phyloP scores from a whole-genome alignment of 2,329 filamentous ascomycete species.

The Huntiella moniliformis region DNA sequence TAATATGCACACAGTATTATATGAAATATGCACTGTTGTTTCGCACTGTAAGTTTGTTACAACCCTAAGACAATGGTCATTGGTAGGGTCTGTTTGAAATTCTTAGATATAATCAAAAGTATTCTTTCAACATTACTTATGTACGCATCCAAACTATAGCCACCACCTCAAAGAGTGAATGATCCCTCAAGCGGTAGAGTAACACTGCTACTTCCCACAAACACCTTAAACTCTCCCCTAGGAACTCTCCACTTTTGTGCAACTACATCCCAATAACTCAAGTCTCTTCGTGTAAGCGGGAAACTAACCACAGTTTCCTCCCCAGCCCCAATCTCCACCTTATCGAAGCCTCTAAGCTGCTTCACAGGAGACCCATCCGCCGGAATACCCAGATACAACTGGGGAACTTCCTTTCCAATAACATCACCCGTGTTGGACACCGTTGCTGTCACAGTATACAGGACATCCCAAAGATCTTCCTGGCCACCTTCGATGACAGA shows the following conservation, averaged over 20 bases:
- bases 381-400: conserved; percentile 30
- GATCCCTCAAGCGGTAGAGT: conserved; percentile 23
- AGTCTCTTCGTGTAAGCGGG: conserved; percentile 39
- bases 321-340: conserved; percentile 30
- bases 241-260: conserved; percentile 41
- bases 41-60: too few species aligned
- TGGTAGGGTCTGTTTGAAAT: background rate
- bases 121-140: too few species aligned
- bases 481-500: conserved; percentile 25
- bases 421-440: conserved; percentile 25
- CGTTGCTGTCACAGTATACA: conserved; percentile 22
- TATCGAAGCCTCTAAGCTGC: conserved; percentile 50
- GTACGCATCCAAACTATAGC: too few species aligned
- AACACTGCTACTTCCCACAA: conserved; percentile 29
- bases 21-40: too few species aligned
- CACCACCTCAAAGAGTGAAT: conserved; percentile 18
- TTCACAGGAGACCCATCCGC: conserved; percentile 25
- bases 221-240: conserved; percentile 25
- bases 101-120: too few species aligned
- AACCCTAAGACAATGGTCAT: background rate
- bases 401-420: conserved; percentile 28
- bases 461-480: conserved; percentile 27
- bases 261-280: conserved; percentile 46
- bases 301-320: conserved; percentile 29
- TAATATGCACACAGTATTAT: too few species aligned